Conservation (phyloP, 2,329 filamentous ascomycete species). For the Magnaporthiopsis rhizophila region DNA sequence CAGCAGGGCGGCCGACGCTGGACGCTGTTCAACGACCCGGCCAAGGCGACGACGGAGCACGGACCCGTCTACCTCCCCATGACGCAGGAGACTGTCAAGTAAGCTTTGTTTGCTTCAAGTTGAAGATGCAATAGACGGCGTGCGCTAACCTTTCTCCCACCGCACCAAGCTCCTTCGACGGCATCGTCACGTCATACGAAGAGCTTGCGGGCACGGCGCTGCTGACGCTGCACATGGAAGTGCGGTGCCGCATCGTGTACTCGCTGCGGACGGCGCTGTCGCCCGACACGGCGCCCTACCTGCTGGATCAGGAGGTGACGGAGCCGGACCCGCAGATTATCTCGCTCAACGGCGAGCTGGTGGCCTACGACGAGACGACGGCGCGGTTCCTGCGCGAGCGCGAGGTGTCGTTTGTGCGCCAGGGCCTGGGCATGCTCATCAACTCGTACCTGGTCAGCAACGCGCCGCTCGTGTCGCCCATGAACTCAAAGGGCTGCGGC, state of each 20-base stretch:
- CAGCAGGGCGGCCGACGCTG: slow-evolving; percentile 62
- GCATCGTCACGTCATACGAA: slow-evolving; percentile 74
- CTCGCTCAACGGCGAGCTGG: slow-evolving; percentile 73
- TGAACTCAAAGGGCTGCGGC: slow-evolving; percentile 78
- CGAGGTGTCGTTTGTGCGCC: slow-evolving; percentile 69
- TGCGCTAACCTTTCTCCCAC: not conserved
- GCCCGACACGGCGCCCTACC: slow-evolving; percentile 52
- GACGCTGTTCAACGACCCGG: slow-evolving; percentile 67
- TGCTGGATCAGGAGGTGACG: slow-evolving; percentile 62
- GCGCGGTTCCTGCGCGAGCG: slow-evolving; percentile 61
- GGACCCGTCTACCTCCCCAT: slow-evolving; percentile 76
- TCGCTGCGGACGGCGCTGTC: slow-evolving; percentile 61
- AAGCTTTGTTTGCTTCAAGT: slow-evolving; percentile 28
- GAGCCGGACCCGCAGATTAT: slow-evolving; percentile 75
- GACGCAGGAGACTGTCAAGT: slow-evolving; percentile 75
- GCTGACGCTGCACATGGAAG: slow-evolving; percentile 79
- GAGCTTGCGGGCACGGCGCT: slow-evolving; percentile 72
- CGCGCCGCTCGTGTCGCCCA: slow-evolving; percentile 61
- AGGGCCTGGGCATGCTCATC: slow-evolving; percentile 68
- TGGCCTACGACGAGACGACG: slow-evolving; percentile 80
- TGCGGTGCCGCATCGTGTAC: slow-evolving; percentile 76
- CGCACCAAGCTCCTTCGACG: slow-evolving; percentile 65
- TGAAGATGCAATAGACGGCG: not conserved
- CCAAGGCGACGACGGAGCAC: slow-evolving; percentile 50
- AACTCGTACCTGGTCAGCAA: slow-evolving; percentile 72